A percentile compares a stretch with the other conserved stretches of the same genome.
Conservation (phyloP, 2,329 filamentous ascomycete genomes). For the Myriosclerotinia duriaeana region DNA sequence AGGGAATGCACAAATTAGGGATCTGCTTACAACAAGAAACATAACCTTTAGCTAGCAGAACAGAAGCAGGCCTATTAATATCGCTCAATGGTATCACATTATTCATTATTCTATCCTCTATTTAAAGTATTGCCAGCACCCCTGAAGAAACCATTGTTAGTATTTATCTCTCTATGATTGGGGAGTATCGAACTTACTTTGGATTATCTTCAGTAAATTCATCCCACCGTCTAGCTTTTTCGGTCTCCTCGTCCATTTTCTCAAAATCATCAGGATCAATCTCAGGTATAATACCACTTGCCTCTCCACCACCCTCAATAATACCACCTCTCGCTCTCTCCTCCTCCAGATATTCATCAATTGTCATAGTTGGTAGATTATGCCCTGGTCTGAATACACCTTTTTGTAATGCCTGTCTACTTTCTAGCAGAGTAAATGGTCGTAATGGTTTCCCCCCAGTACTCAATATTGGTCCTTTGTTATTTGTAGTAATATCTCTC, state of each 20-base stretch:
- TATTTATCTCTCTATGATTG: neutral
- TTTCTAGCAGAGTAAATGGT: slow-evolving; percentile 83
- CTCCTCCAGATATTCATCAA: slow-evolving; percentile 96
- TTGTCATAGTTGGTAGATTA: slow-evolving; percentile 93
- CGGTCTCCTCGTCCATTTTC: slow-evolving; percentile 83
- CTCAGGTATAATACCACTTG: slow-evolving; percentile 65
- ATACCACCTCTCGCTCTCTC: slow-evolving; percentile 82
- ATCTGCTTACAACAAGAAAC: neutral
- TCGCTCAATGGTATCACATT: neutral
- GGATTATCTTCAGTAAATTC: slow-evolving; percentile 90
- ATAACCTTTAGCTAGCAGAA: neutral
- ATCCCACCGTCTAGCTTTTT: slow-evolving; percentile 94
- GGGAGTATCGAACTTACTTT: slow-evolving; percentile 46
- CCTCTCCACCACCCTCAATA: slow-evolving; percentile 84
- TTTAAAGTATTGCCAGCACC: slow-evolving; percentile 82
- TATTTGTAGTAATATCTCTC: slow-evolving; percentile 50
- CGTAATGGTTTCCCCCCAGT: slow-evolving; percentile 80
- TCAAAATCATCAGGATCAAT: slow-evolving; percentile 88
- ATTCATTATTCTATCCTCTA: slow-evolving; percentile 53
- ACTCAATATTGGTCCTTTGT: slow-evolving; percentile 72
- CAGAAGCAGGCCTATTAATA: neutral
- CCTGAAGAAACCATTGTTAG: slow-evolving; percentile 35
- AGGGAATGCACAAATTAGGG: neutral
- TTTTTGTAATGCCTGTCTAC: slow-evolving; percentile 69
- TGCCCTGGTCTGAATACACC: slow-evolving; percentile 90